A percentile compares a stretch with the other conserved stretches of the same genome.
These are phyloP conservation scores for Penicillium sclerotiorum DNA, from an alignment of 2,329 filamentous ascomycete genomes.

Conservation along the genomic window DNA sequence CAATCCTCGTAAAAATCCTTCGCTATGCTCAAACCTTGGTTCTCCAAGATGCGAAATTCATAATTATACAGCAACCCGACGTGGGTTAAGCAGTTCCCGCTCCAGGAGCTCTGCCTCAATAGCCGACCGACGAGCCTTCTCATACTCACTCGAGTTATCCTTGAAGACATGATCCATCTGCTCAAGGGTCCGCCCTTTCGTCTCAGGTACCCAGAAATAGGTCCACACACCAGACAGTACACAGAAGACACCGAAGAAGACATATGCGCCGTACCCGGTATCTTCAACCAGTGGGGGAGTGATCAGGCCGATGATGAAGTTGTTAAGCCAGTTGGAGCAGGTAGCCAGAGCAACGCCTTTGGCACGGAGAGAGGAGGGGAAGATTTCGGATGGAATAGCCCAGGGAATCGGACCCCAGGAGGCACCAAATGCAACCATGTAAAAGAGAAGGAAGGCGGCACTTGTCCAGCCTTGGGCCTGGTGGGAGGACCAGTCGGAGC, in stretches of 20 bases:
- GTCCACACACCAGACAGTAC: conserved; percentile 55
- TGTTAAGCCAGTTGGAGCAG: conserved; percentile 65
- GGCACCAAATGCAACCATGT: conserved; percentile 64
- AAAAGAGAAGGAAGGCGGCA: conserved; percentile 64
- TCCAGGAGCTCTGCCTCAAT: conserved; percentile 37
- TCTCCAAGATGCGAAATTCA: neutral
- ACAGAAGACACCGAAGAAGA: conserved; percentile 63
- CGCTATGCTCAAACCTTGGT: neutral
- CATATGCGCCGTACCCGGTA: conserved; percentile 56
- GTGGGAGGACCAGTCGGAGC: conserved; percentile 55
- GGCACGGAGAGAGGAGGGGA: conserved; percentile 61
- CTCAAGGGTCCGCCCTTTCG: conserved; percentile 58
- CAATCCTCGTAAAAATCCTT: too few relatives aligned
- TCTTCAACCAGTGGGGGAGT: conserved; percentile 66
- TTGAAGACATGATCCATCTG: conserved; percentile 55
- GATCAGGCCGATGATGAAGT: conserved; percentile 66
- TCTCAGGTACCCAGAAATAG: conserved; percentile 60
- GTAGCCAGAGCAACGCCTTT: conserved; percentile 69
- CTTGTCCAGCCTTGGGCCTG: conserved; percentile 56
- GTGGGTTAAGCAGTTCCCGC: neutral
- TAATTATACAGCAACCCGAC: neutral
- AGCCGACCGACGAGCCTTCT: conserved; percentile 30
- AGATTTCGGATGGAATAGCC: conserved; percentile 61
- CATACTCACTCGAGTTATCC: conserved; percentile 38
- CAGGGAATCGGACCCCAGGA: conserved; percentile 58